phyloP scores from a whole-genome alignment of 1,284 basidiomycete genomes.

The Fereydounia khargensis region DNA sequence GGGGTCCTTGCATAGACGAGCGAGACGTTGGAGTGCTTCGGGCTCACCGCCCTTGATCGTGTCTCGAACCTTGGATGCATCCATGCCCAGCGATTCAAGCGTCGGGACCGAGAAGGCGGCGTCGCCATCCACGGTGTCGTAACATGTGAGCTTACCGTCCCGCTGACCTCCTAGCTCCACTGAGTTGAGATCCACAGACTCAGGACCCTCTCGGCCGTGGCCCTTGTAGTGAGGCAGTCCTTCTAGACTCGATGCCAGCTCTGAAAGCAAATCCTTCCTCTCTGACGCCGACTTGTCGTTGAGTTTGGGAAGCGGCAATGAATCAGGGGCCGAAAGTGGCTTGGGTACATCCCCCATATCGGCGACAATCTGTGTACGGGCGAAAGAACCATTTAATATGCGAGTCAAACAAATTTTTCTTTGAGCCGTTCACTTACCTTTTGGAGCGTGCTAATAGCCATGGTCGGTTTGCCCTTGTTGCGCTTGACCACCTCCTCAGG shows the following conservation, averaged over 20 bases:
- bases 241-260: constrained; percentile 26
- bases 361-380: constrained; percentile 2
- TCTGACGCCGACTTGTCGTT: constrained; percentile 10
- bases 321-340: constrained; percentile 34
- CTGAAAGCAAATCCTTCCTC: constrained; percentile 11
- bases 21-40: constrained; percentile 59
- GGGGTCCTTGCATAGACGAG: constrained; percentile 58
- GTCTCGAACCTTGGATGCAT: constrained; percentile 54
- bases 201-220: constrained; percentile 22
- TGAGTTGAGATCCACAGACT: constrained; percentile 36
- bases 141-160: constrained; percentile 35
- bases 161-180: constrained; percentile 36
- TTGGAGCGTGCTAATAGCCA: constrained; percentile 35
- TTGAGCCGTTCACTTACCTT: constrained; percentile 17
- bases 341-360: constrained; percentile 27
- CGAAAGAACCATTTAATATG: too few species aligned
- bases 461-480: constrained; percentile 39
- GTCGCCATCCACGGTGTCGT: constrained; percentile 59
- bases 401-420: too few species aligned
- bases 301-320: constrained; percentile 18
- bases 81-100: constrained; percentile 61
- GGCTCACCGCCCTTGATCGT: constrained; percentile 61
- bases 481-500: constrained; percentile 34
- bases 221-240: constrained; percentile 38
- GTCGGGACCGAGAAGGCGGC: constrained; percentile 61